Percentiles rank a stretch among this genome's conserved stretches.
These are phyloP conservation scores for Fusarium caatingaense DNA, from an alignment of 2,329 filamentous ascomycete species.

Conservation along the genomic window DNA sequence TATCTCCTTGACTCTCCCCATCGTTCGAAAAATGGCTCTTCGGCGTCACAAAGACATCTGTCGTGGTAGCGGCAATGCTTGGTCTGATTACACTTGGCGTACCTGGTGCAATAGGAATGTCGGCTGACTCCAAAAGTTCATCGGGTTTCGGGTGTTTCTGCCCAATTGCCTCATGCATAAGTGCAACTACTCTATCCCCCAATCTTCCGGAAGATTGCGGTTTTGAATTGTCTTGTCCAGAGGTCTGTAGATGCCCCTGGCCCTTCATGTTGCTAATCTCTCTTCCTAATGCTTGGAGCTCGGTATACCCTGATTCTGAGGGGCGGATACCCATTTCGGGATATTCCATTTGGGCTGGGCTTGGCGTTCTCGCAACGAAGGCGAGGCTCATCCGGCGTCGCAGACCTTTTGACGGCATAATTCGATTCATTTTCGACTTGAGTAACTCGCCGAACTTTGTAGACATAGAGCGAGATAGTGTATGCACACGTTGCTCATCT, in stretches of 20 bases:
- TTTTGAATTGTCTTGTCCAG: not conserved
- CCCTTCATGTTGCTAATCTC: constrained; percentile 40
- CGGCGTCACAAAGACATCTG: constrained; percentile 41
- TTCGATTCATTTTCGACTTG: constrained; percentile 33
- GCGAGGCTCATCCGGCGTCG: not conserved
- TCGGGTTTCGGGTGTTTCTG: constrained; percentile 15
- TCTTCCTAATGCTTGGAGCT: constrained; percentile 35
- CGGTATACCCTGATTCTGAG: constrained; percentile 37
- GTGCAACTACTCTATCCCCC: constrained; percentile 34
- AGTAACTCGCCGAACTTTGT: constrained; percentile 47
- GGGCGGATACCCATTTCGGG: constrained; percentile 43
- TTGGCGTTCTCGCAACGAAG: not conserved
- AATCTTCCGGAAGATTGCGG: constrained; percentile 30
- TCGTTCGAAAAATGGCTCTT: constrained; percentile 33
- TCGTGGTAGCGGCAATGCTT: constrained; percentile 32
- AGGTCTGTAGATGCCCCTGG: not conserved
- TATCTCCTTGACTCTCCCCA: not conserved
- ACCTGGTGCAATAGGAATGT: constrained; percentile 6
- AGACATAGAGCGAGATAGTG: constrained; percentile 44
- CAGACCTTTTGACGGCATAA: constrained; percentile 13
- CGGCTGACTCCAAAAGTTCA: not conserved
- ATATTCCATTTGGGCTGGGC: constrained; percentile 32
- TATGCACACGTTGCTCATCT: constrained; percentile 3
- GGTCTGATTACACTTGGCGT: constrained; percentile 29
- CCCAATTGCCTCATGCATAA: constrained; percentile 29